A percentile compares a stretch with the other conserved stretches of the same genome.
These are phyloP conservation scores for Neopestalotiopsis sp. DNA, from an alignment of 2,329 filamentous ascomycete genomes.

Conservation along the genomic window DNA sequence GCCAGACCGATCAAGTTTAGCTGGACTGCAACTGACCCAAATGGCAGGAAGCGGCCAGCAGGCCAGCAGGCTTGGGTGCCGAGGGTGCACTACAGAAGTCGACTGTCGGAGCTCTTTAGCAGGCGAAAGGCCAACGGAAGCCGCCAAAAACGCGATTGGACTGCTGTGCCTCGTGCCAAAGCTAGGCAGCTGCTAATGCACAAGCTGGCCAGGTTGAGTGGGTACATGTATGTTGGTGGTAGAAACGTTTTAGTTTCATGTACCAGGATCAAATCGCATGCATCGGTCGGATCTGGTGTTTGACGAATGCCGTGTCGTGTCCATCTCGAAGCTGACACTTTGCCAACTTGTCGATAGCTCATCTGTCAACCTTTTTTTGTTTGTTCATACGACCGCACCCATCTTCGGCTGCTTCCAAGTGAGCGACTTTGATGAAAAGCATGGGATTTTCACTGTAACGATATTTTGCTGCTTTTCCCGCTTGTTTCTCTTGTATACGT, in stretches of 20 bases:
- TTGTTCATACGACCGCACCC: background rate
- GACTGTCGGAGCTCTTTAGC: background rate
- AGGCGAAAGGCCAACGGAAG: background rate
- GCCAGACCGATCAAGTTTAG: background rate
- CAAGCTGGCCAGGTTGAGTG: background rate
- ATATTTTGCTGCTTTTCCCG: background rate
- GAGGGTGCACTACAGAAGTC: background rate
- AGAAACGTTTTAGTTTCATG: background rate
- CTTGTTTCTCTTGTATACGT: constrained; percentile 5
- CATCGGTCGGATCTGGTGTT: background rate
- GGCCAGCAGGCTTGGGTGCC: too few relatives aligned
- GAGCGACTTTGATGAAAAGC: background rate
- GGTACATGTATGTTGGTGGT: background rate
- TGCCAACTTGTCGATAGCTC: background rate
- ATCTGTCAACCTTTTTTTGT: background rate
- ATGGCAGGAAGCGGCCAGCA: background rate
- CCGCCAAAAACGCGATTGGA: background rate
- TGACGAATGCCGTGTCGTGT: constrained; percentile 3
- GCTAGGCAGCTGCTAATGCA: background rate
- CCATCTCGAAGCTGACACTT: constrained; percentile 4
- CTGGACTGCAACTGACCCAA: background rate
- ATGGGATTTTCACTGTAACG: background rate
- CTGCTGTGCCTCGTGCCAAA: background rate
- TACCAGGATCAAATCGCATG: background rate
- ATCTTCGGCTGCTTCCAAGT: background rate